Base-by-base conservation (phyloP, 371 early-diverging fungal genomes). In the Actinomortierella ambigua region DNA sequence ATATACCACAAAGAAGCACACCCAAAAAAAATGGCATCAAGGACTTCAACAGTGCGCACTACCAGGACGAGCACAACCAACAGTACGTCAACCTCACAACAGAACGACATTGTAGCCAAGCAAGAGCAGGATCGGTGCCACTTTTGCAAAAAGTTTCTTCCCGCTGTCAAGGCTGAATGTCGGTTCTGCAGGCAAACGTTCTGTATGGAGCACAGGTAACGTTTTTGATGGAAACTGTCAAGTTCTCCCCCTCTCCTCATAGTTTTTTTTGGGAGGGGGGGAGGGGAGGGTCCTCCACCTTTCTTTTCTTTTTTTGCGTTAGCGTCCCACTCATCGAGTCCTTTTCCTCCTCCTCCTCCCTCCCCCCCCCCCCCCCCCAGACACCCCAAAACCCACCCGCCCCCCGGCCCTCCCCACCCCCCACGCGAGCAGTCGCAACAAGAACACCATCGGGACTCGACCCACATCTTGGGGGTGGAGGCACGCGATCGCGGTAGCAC, bases 161-260 rank as follows among this genome's bases (percentile, higher is more conserved):
- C 65, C 1, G 70, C 65, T 14, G 70, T 69, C 44, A 69, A 69
- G 18, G 70, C 70, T 6, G 70, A 69, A 52, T 69, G 70, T 27
- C 60, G 61, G n/a, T 64, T 34, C 20, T 69, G 70, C 29, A 28
- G 53, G 7, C 34, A 44, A 7, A 42, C 61, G 29, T 69, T 58
- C 55, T 69, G 70, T 47, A 69, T 69, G 70, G 70, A 69, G 40
- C 70, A 69, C 50, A 46, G 70, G 70, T 64, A 64, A 51, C 5
- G 15, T 9, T 20, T 42, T 18, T 8, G 27, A 18, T 24, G 13
- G 41, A 24, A 18, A 17, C 6, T 43, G 43, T 9, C 23, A 40
- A 41, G 24, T 15, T n/a, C n/a, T n/a, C 14, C 23, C 24, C 20
- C 5, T 15, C 42, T 53, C 28, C 47, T 55, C 1, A 29, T 8